Evolutionary conservation across 371 early-diverging fungal species (phyloP).

Genomic region (Rhizopus sp.): DNA sequence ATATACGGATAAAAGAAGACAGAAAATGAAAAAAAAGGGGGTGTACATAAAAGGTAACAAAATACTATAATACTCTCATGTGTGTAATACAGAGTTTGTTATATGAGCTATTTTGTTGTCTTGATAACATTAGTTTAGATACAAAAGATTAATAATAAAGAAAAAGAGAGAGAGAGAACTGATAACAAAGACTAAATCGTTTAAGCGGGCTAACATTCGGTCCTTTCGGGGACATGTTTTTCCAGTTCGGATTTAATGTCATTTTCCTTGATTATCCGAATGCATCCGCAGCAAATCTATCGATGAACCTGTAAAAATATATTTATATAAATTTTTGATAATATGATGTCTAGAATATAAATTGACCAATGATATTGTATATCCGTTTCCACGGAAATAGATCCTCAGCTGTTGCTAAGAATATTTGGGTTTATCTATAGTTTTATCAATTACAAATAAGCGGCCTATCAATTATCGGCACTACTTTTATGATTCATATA

Average conservation of each 20-base stretch:
- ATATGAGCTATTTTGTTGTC: neutral
- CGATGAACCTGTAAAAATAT: neutral
- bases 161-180: neutral
- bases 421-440: too few relatives aligned
- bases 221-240: neutral
- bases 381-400: too few relatives aligned
- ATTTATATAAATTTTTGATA: neutral
- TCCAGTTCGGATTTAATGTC: slow-evolving; percentile 1
- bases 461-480: neutral
- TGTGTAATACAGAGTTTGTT: neutral
- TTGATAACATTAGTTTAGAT: neutral
- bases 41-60: neutral
- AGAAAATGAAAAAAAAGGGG: neutral
- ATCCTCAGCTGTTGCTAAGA: too few relatives aligned
- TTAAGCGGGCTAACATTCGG: slow-evolving; percentile 1
- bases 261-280: slow-evolving; percentile 6
- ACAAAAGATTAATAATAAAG: too few relatives aligned
- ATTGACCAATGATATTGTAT: too few relatives aligned
- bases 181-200: neutral
- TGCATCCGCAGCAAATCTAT: slow-evolving; percentile 1
- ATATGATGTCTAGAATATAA: too few relatives aligned
- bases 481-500: neutral
- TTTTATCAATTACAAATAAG: neutral
- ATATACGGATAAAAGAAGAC: too few relatives aligned
- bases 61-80: neutral